These are phyloP conservation scores for Ustilago xerochloae DNA, from an alignment of 1,284 basidiomycete species.

Conservation along the genomic window DNA sequence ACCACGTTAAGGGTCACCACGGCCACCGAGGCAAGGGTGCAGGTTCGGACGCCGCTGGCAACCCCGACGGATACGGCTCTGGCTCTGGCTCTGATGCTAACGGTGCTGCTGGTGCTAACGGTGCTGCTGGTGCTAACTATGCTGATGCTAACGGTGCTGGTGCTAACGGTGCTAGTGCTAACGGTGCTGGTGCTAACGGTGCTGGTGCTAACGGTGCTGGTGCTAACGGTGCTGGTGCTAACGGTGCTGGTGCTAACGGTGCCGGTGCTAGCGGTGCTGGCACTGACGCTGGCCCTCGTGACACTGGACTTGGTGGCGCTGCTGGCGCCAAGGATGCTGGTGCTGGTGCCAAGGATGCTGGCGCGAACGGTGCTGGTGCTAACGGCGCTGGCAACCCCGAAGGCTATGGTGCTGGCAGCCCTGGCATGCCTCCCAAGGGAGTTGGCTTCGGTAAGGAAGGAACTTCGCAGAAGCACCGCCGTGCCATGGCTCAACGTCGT, in stretches of 20 bases:
- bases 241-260: background rate
- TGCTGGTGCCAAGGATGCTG: background rate
- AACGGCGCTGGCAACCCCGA: background rate
- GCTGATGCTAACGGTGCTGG: conserved; percentile 6
- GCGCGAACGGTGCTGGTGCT: background rate
- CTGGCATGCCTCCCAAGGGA: background rate
- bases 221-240: background rate
- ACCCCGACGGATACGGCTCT: background rate
- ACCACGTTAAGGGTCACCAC: background rate
- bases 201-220: background rate
- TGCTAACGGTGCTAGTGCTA: conserved; percentile 9
- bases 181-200: conserved; percentile 3
- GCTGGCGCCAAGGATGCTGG: conserved; percentile 3
- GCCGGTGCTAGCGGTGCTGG: background rate
- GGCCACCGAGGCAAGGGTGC: conserved; percentile 9
- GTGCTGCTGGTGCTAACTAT: conserved; percentile 4
- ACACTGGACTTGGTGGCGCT: conserved; percentile 1
- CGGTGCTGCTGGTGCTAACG: conserved; percentile 2
- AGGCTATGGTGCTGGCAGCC: background rate
- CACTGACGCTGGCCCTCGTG: conserved; percentile 4
- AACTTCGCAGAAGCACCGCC: no score
- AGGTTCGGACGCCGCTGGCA: background rate
- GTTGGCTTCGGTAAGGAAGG: no score
- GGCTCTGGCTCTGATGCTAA: conserved; percentile 8
- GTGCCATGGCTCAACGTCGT: conserved; percentile 13